These are phyloP conservation scores for Microcos paniculata DNA, from an alignment of 345 rosid genomes.

Conservation along the genomic window DNA sequence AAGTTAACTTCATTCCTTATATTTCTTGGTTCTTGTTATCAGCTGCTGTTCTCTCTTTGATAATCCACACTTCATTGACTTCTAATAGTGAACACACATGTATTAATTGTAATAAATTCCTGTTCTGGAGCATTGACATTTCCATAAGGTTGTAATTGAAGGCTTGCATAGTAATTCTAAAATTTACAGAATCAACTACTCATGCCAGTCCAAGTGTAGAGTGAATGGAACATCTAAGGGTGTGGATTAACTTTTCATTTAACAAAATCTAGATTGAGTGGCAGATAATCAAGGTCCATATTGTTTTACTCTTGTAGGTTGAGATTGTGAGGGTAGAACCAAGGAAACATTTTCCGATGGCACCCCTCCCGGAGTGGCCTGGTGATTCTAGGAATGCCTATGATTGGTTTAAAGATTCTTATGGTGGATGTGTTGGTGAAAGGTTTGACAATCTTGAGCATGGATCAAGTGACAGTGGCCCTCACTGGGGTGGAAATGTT, in stretches of 20 bases:
- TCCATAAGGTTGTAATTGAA: neutral
- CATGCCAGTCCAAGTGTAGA: neutral
- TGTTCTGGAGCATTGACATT: neutral
- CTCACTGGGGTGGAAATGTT: slow-evolving; percentile 51
- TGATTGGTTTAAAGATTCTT: slow-evolving; percentile 46
- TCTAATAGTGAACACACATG: neutral
- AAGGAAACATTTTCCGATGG: slow-evolving; percentile 68
- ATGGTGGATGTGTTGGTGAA: slow-evolving; percentile 55
- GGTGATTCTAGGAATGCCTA: slow-evolving; percentile 56
- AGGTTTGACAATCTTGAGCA: slow-evolving; percentile 49
- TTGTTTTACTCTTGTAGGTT: slow-evolving; percentile 46
- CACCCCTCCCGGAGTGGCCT: slow-evolving; percentile 48
- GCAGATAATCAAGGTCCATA: neutral
- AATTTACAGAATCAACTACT: neutral
- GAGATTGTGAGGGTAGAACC: slow-evolving; percentile 96
- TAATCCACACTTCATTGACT: neutral
- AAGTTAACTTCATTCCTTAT: neutral
- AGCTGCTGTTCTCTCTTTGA: neutral
- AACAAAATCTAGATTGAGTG: neutral
- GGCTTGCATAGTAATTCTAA: neutral
- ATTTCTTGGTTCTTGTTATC: neutral
- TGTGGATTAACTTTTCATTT: neutral
- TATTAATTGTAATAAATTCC: neutral
- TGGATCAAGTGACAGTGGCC: slow-evolving; percentile 47
- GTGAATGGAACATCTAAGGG: neutral